Evolutionary conservation across 305 asterid genomes (phyloP).

Genomic region (Solanum hybrid): DNA sequence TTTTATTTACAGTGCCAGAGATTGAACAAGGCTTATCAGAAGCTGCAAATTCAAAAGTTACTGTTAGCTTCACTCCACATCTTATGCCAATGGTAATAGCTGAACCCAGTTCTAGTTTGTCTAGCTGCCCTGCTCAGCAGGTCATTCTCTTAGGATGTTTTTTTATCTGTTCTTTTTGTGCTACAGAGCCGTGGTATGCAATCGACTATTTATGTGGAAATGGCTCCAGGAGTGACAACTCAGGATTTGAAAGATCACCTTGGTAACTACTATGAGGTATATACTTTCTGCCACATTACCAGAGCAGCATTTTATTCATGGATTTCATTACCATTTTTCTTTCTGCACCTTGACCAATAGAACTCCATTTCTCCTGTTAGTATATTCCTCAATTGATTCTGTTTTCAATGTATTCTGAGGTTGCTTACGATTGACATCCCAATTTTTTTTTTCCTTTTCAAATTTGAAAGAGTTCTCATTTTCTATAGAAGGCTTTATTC

Average conservation of each 20-base stretch:
- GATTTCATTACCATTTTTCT: neutral
- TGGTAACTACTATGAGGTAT: conserved; percentile 57
- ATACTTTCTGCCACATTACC: neutral
- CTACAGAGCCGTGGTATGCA: conserved; percentile 96
- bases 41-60: conserved; percentile 69
- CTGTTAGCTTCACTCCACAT: conserved; percentile 97
- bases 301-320: neutral
- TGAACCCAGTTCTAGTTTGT: neutral
- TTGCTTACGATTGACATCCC: neutral
- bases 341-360: neutral
- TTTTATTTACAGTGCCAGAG: conserved; percentile 68
- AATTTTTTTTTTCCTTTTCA: neutral
- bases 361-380: neutral
- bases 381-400: neutral
- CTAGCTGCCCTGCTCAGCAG: neutral
- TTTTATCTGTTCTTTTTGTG: neutral
- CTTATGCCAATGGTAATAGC: conserved; percentile 85
- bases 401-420: neutral
- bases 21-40: conserved; percentile 95
- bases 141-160: neutral
- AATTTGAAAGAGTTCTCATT: neutral
- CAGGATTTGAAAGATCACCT: conserved; percentile 66
- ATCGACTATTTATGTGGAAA: conserved; percentile 82
- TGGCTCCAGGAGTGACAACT: conserved; percentile 65
- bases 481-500: neutral